phyloP scores from a whole-genome alignment of 1,284 basidiomycete genomes.

The Prillingera fragicola region DNA sequence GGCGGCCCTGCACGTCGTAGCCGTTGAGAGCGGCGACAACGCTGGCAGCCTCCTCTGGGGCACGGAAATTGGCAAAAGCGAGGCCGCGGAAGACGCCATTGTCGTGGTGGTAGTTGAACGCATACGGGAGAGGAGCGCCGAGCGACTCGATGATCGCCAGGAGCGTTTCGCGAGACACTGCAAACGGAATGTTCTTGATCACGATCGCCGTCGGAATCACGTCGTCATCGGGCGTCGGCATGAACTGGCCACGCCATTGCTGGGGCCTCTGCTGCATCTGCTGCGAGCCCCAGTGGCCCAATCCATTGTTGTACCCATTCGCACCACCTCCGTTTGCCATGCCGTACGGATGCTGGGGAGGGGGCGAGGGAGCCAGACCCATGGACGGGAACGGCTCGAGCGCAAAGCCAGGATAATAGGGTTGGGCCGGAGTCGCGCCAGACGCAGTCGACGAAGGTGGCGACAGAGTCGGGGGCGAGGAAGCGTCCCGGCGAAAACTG shows the following conservation, averaged over 20 bases:
- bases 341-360: conserved; percentile 26
- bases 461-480: conserved; percentile 38
- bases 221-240: conserved; percentile 58
- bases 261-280: conserved; percentile 21
- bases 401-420: conserved; percentile 14
- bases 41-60: conserved; percentile 82
- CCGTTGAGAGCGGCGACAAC: conserved; percentile 78
- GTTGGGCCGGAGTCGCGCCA: conserved; percentile 18
- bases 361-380: conserved; percentile 40
- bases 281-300: conserved; percentile 29
- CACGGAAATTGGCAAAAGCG: conserved; percentile 97
- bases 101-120: conserved; percentile 98
- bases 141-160: conserved; percentile 94
- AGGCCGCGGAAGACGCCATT: conserved; percentile 94
- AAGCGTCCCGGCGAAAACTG: conserved; percentile 30
- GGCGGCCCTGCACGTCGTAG: conserved; percentile 95
- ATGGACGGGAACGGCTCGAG: conserved; percentile 22
- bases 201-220: conserved; percentile 98
- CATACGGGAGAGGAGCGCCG: conserved; percentile 95
- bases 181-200: conserved; percentile 99
- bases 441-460: conserved; percentile 40
- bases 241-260: conserved; percentile 6
- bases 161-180: conserved; percentile 90
- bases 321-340: conserved; percentile 19
- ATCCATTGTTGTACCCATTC: conserved; percentile 18